Conservation (phyloP, 768 basidiomycete species). For the Scleroderma bovista region DNA sequence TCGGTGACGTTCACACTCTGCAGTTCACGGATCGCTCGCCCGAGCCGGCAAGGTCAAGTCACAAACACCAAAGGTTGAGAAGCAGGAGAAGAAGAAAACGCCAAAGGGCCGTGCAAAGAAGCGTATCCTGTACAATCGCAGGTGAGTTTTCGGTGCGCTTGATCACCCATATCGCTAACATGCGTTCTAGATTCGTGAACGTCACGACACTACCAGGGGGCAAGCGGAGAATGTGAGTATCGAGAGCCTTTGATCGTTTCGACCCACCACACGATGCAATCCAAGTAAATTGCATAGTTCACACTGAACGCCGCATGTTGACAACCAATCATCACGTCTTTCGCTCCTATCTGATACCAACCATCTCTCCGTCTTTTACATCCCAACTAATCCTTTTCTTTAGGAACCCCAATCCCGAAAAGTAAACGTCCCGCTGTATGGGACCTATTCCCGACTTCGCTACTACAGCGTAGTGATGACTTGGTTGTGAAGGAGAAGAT, state of each 20-base stretch:
- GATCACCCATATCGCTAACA: not conserved
- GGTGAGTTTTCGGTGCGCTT: constrained; percentile 46
- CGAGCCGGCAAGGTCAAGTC: constrained; percentile 99
- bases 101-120: constrained; percentile 99
- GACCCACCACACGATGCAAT: constrained; percentile 17
- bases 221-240: constrained; percentile 93
- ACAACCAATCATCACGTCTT: constrained; percentile 90
- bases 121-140: constrained; percentile 88
- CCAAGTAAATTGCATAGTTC: constrained; percentile 79
- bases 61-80: constrained; percentile 96
- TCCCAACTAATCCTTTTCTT: not conserved
- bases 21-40: constrained; percentile 98
- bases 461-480: not conserved
- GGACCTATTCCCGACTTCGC: not conserved
- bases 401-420: constrained; percentile 3
- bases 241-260: constrained; percentile 1
- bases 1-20: not conserved
- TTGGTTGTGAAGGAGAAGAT: not conserved
- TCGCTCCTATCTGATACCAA: constrained; percentile 97
- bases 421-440: not conserved
- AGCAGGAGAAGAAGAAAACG: constrained; percentile 98
- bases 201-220: constrained; percentile 87
- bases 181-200: constrained; percentile 71
- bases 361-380: too few relatives aligned
- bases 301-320: constrained; percentile 88